Evolutionary conservation across 2,329 filamentous ascomycete species (phyloP).

Genomic region (Exophiala xenobiotica): DNA sequence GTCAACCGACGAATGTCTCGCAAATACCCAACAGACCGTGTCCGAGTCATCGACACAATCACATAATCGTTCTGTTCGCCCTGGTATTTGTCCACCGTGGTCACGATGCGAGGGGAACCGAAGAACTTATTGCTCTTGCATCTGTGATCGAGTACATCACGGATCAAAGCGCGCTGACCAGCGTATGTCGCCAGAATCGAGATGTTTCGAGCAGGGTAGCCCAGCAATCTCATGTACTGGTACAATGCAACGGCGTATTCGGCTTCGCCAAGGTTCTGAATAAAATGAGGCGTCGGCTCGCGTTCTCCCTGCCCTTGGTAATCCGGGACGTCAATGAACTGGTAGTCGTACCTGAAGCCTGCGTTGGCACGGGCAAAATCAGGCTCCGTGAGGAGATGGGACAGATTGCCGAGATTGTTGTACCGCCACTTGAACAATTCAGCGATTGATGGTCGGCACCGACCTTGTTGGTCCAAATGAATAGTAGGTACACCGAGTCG

Average conservation of each 20-base stretch:
- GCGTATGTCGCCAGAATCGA: slow-evolving; percentile 92
- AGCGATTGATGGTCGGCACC: slow-evolving; percentile 82
- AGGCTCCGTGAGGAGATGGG: slow-evolving; percentile 64
- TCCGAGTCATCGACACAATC: slow-evolving; percentile 88
- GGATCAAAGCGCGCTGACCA: slow-evolving; percentile 83
- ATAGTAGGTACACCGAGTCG: slow-evolving; percentile 90
- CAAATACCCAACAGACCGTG: slow-evolving; percentile 84
- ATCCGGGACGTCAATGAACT: slow-evolving; percentile 92
- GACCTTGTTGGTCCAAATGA: slow-evolving; percentile 88
- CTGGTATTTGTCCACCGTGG: slow-evolving; percentile 97
- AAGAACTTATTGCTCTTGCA: slow-evolving; percentile 83
- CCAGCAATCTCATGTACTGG: slow-evolving; percentile 95
- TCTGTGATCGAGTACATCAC: slow-evolving; percentile 78
- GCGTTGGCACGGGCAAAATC: slow-evolving; percentile 84
- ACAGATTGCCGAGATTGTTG: slow-evolving; percentile 69
- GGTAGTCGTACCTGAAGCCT: slow-evolving; percentile 89
- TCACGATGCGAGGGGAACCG: slow-evolving; percentile 82
- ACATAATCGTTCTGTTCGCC: slow-evolving; percentile 99
- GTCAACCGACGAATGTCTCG: slow-evolving; percentile 91
- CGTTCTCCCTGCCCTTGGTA: slow-evolving; percentile 88
- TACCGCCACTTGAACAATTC: slow-evolving; percentile 94
- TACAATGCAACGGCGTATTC: slow-evolving; percentile 95
- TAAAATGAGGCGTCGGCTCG: slow-evolving; percentile 89
- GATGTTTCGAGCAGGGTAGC: slow-evolving; percentile 81
- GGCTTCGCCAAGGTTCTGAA: slow-evolving; percentile 94